Evolutionary conservation across 139 green algal species (phyloP), one percentile per base, ranked within the genome.

Genomic region (Chlamydomonas schloesseri): DNA sequence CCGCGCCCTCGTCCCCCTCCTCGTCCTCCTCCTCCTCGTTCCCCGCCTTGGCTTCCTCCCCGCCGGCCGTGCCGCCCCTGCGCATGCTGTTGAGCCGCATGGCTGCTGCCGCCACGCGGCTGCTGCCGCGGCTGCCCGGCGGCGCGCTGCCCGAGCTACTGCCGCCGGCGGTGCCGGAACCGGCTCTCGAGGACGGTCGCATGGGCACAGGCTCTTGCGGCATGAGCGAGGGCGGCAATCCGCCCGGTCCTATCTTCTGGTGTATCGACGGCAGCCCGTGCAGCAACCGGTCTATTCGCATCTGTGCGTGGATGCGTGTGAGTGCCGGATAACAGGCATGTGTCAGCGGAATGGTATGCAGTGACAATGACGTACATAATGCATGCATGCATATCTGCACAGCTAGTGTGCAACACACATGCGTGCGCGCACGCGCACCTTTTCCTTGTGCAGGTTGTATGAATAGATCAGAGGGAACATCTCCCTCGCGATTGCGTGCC

Each of bases 391-490:
- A n/a, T n/a, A n/a, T n/a, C n/a, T n/a, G n/a, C n/a, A n/a, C n/a
- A n/a, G n/a, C n/a, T n/a, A n/a, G n/a, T n/a, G n/a, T 64, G 50
- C 24, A 50, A 55, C 36, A 75, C 18, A 3, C 36, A 75, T 36
- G 46, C 14, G 31, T 75, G 34, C 70, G 58, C 21, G 31, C 68
- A 18, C 18, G 34, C 76, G 26, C 60, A 83, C 76, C 76, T 83
- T 83, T 37, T 83, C 76, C 62, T 62, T 73, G 55, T 73, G 60
- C 76, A 83, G 58, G 62, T 83, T 83, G 76, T 83, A 83, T 10
- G 11, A 47, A 42, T 72, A 83, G 4, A 55, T 31, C 4, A 83
- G 62, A 0, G 76, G 76, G 58, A 73, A 83, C 76, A 83, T 73
- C 55, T 83, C 76, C 76, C 26, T 37, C 20, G 76, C 76, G n/a